phyloP scores from a whole-genome alignment of 768 basidiomycete genomes.

The Suillus discolor region DNA sequence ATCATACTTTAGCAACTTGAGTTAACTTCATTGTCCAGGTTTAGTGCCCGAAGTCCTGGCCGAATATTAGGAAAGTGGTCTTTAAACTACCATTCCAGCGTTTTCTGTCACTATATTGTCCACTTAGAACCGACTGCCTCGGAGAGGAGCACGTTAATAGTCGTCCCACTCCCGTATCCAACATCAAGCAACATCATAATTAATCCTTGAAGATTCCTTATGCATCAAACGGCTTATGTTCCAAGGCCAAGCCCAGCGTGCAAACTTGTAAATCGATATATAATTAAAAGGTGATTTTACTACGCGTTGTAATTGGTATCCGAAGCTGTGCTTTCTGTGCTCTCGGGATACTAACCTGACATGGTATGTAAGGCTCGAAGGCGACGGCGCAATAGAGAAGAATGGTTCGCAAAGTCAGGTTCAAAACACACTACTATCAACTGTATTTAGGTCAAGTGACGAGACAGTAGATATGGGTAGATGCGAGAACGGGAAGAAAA shows the following conservation, averaged over 20 bases:
- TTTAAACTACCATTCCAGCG: neutral
- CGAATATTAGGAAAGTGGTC: neutral
- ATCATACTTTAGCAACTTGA: neutral
- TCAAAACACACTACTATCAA: too few species aligned
- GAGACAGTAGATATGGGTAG: too few species aligned
- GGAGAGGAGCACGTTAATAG: neutral
- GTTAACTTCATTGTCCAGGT: neutral
- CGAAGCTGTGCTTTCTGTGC: too few species aligned
- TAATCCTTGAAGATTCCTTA: neutral
- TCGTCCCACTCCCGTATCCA: neutral
- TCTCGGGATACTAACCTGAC: too few species aligned
- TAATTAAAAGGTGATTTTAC: too few species aligned
- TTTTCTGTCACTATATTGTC: neutral
- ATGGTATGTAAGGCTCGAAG: too few species aligned
- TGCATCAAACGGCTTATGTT: neutral
- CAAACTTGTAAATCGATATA: too few species aligned
- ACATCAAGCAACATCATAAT: neutral
- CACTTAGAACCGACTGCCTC: neutral
- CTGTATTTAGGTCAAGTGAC: too few species aligned
- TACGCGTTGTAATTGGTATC: too few species aligned
- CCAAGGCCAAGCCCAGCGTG: neutral
- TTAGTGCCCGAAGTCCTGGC: neutral
- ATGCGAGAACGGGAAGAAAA: too few species aligned
- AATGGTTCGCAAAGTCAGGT: too few species aligned
- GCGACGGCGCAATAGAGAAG: too few species aligned